These are phyloP conservation scores for Tetrahymena elliotti DNA, from an alignment of 73 alveolate genomes.

Conservation along the genomic window DNA sequence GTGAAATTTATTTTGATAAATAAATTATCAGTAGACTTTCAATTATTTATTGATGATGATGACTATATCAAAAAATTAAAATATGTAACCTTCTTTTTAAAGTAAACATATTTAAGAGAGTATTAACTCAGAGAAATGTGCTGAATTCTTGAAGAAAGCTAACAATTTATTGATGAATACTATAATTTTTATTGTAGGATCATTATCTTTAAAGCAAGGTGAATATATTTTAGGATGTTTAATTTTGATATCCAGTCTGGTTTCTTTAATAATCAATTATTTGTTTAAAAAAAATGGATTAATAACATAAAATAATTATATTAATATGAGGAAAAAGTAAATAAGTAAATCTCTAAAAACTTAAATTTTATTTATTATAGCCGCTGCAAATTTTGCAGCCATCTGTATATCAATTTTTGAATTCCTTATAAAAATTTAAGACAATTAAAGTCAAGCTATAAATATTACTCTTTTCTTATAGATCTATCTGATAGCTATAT, in stretches of 20 bases:
- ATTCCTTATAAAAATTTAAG: neutral
- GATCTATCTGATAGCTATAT: neutral
- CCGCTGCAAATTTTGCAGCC: neutral
- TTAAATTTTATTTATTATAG: too few relatives aligned
- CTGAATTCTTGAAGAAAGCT: neutral
- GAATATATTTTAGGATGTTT: neutral
- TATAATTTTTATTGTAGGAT: neutral
- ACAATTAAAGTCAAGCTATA: neutral
- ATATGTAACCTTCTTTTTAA: too few relatives aligned
- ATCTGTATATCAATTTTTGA: neutral
- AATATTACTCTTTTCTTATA: neutral
- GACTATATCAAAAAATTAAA: too few relatives aligned
- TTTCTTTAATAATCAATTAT: neutral
- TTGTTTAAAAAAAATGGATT: neutral
- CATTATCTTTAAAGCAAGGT: neutral
- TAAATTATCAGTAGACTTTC: too few relatives aligned
- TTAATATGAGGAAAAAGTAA: too few relatives aligned
- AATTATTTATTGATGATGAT: too few relatives aligned
- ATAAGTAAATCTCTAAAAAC: neutral
- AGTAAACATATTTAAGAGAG: neutral
- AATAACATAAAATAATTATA: too few relatives aligned
- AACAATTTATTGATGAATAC: neutral
- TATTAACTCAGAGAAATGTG: neutral
- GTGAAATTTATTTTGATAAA: too few relatives aligned
- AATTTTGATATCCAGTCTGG: neutral